phyloP scores from a whole-genome alignment of 805 yeast species.

The Vanderwaltozyma polyspora region DNA sequence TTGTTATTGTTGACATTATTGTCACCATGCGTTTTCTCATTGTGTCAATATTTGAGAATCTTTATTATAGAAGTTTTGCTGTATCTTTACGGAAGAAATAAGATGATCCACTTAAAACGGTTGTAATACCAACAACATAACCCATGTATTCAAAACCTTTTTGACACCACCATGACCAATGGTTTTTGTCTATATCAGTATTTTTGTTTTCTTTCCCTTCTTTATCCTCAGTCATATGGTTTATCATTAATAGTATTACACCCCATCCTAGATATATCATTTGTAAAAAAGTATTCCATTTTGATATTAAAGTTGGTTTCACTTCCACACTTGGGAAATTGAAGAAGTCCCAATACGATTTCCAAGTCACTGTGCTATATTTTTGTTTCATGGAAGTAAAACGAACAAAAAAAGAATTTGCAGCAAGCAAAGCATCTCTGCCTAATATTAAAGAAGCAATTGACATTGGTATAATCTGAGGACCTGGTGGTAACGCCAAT shows the following conservation, averaged over 20 bases:
- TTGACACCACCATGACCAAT: neutral
- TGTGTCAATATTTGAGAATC: neutral
- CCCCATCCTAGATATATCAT: slow-evolving; percentile 74
- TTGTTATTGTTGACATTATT: no score
- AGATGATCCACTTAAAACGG: slow-evolving; percentile 66
- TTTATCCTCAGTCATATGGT: slow-evolving; percentile 2
- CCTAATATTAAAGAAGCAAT: slow-evolving; percentile 68
- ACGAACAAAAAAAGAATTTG: slow-evolving; percentile 63
- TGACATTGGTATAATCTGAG: slow-evolving; percentile 58
- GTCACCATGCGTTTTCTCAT: no score
- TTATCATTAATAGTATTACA: slow-evolving; percentile 31
- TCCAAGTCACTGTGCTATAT: slow-evolving; percentile 35
- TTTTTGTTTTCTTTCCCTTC: slow-evolving; percentile 7
- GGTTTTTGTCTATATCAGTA: slow-evolving; percentile 2
- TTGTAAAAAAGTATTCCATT: slow-evolving; percentile 82
- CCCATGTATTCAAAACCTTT: slow-evolving; percentile 29
- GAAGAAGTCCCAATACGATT: slow-evolving; percentile 60
- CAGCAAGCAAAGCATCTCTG: slow-evolving; percentile 62
- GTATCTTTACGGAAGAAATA: slow-evolving; percentile 65
- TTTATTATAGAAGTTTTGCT: slow-evolving; percentile 37
- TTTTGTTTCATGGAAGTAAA: slow-evolving; percentile 38
- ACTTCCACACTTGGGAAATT: slow-evolving; percentile 76
- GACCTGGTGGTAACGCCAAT: slow-evolving; percentile 40
- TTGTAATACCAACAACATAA: slow-evolving; percentile 54
- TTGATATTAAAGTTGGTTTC: slow-evolving; percentile 76